A percentile compares a stretch with the other conserved stretches of the same genome.
phyloP scores from a whole-genome alignment of 2,329 filamentous ascomycete species.

The Madurella fahalii region DNA sequence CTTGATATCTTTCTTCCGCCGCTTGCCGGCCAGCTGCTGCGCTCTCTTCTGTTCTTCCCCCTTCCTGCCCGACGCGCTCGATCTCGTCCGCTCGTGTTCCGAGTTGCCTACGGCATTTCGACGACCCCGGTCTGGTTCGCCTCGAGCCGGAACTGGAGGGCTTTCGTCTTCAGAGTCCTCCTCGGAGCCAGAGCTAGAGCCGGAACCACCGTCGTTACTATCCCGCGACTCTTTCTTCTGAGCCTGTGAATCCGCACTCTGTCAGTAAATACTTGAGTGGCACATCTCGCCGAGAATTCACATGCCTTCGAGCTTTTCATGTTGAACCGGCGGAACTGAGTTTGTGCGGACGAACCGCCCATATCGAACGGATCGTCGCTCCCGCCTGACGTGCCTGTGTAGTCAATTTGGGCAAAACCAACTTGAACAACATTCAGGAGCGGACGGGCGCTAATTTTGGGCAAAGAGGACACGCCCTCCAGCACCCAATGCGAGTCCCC shows the following conservation, averaged over 20 bases:
- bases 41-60: slow-evolving; percentile 45
- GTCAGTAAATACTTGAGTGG: slow-evolving; percentile 1
- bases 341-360: slow-evolving; percentile 11
- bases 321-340: slow-evolving; percentile 30
- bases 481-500: slow-evolving; percentile 76
- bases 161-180: slow-evolving; percentile 33
- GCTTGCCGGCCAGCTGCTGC: slow-evolving; percentile 52
- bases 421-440: slow-evolving; percentile 57
- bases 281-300: background rate
- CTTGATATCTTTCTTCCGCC: slow-evolving; percentile 63
- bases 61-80: slow-evolving; percentile 36
- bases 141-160: background rate
- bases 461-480: slow-evolving; percentile 44
- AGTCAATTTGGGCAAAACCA: slow-evolving; percentile 49
- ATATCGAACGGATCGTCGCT: slow-evolving; percentile 30
- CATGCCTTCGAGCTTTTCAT: slow-evolving; percentile 31
- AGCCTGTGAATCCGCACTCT: background rate
- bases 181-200: slow-evolving; percentile 24
- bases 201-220: slow-evolving; percentile 13
- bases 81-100: slow-evolving; percentile 16
- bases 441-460: slow-evolving; percentile 31
- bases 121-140: slow-evolving; percentile 27
- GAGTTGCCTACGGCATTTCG: slow-evolving; percentile 5
- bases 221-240: slow-evolving; percentile 10
- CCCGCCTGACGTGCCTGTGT: slow-evolving; percentile 29